These are phyloP conservation scores for Bidens hawaiensis DNA, from an alignment of 140 eudicot species.

Conservation along the genomic window DNA sequence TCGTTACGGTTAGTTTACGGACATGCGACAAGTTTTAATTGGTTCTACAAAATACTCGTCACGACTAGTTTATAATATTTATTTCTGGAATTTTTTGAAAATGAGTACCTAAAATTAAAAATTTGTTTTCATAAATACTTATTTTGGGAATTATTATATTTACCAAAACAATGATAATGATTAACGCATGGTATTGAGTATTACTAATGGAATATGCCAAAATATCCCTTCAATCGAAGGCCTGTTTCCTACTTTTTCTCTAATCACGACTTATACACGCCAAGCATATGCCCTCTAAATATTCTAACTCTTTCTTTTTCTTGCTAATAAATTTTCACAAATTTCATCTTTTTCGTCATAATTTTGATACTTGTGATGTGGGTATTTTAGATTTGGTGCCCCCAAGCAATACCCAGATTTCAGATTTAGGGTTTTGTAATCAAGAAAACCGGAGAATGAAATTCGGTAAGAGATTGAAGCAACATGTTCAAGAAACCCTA, in stretches of 20 bases:
- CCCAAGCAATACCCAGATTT: conserved; percentile 3
- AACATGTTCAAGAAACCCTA: conserved; percentile 65
- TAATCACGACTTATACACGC: conserved; percentile 64
- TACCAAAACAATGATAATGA: conserved; percentile 4
- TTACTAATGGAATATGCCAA: conserved; percentile 58
- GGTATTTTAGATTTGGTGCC: conserved; percentile 16
- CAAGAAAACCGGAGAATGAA: conserved; percentile 38
- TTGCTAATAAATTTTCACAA: conserved; percentile 32
- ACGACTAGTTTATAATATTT: too few species aligned
- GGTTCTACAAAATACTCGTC: too few species aligned
- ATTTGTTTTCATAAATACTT: too few species aligned
- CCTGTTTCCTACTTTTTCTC: conserved; percentile 30
- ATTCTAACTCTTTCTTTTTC: conserved; percentile 39
- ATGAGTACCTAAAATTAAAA: too few species aligned
- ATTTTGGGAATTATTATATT: too few species aligned
- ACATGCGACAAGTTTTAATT: too few species aligned
- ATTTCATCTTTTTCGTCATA: conserved; percentile 11
- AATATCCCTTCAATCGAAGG: conserved; percentile 34
- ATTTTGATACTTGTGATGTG: conserved; percentile 20
- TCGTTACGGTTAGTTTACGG: too few species aligned
- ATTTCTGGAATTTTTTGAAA: too few species aligned
- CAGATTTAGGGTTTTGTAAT: conserved; percentile 5
- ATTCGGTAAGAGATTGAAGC: conserved; percentile 81
- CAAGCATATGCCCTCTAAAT: conserved; percentile 86
- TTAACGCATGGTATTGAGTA: conserved; percentile 31